Percentiles rank a stretch among this genome's conserved stretches.
Evolutionary conservation across 2,329 filamentous ascomycete genomes (phyloP).

Genomic region (Alternaria gaisen): DNA sequence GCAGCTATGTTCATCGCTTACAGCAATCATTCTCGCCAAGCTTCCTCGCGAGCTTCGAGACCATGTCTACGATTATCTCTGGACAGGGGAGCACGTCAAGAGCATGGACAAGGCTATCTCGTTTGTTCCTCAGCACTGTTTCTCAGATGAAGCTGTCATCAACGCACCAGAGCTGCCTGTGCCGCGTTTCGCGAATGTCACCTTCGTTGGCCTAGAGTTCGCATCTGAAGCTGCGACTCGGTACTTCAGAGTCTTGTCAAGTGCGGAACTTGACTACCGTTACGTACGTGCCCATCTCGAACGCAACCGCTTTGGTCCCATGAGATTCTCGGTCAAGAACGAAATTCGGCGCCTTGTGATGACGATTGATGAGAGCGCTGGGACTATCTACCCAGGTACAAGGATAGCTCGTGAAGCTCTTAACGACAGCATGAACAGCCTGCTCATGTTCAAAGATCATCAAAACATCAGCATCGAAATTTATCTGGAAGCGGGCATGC

Average conservation of each 20-base stretch:
- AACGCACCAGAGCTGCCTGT: not conserved
- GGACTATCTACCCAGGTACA: not conserved
- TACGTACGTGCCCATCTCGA: slow-evolving; percentile 10
- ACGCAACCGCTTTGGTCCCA: slow-evolving; percentile 6
- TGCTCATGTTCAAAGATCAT: slow-evolving; percentile 12
- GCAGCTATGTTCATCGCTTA: slow-evolving; percentile 1
- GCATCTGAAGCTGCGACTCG: slow-evolving; percentile 10
- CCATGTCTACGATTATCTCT: slow-evolving; percentile 14
- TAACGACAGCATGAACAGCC: slow-evolving; percentile 12
- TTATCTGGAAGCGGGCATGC: slow-evolving; percentile 3
- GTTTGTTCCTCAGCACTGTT: not conserved
- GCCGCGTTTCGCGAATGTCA: slow-evolving; percentile 12
- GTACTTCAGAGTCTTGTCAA: slow-evolving; percentile 10
- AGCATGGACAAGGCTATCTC: slow-evolving; percentile 7
- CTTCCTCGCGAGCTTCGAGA: slow-evolving; percentile 19
- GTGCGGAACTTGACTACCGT: slow-evolving; percentile 11
- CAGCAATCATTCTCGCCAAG: not conserved
- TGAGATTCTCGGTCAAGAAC: slow-evolving; percentile 1
- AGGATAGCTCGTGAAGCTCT: not conserved
- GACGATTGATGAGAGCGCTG: not conserved
- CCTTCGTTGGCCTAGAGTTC: slow-evolving; percentile 8
- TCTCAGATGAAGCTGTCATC: not conserved
- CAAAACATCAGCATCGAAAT: slow-evolving; percentile 4
- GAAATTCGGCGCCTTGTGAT: slow-evolving; percentile 12
- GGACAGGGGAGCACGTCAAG: not conserved